These are phyloP conservation scores for Cercophora newfieldiana DNA, from an alignment of 495 filamentous ascomycete species.

Conservation along the genomic window DNA sequence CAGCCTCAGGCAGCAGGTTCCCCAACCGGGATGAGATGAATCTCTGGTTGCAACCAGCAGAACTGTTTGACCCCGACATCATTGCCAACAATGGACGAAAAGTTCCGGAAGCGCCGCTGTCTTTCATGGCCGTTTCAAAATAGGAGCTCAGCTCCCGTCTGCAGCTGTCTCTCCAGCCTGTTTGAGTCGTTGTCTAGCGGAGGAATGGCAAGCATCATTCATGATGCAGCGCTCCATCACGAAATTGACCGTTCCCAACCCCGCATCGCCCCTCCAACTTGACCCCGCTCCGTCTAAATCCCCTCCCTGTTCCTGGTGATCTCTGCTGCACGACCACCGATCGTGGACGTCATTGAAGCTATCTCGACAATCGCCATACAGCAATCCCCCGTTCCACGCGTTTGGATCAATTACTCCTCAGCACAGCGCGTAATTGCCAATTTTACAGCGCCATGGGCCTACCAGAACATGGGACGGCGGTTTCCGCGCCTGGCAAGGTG, in stretches of 20 bases:
- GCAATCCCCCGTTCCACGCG: not conserved
- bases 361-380: slow-evolving; percentile 11
- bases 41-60: not conserved
- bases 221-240: not conserved
- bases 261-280: not conserved
- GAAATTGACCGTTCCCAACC: not conserved
- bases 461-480: slow-evolving; percentile 46
- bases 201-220: not conserved
- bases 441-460: not conserved
- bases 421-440: not conserved
- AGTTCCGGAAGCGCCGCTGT: not conserved
- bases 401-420: not conserved
- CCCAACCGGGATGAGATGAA: not conserved
- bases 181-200: not conserved
- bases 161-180: too few species aligned
- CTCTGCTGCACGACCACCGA: not conserved
- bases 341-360: slow-evolving; percentile 22
- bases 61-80: not conserved
- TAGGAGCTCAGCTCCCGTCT: not conserved
- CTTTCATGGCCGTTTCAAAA: not conserved
- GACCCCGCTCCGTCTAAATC: not conserved
- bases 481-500: slow-evolving; percentile 95
- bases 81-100: not conserved
- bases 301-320: slow-evolving; percentile 14
- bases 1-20: slow-evolving; percentile 1